These are phyloP conservation scores for Thamnidium elegans DNA, from an alignment of 192 early-diverging fungal genomes.

Conservation along the genomic window DNA sequence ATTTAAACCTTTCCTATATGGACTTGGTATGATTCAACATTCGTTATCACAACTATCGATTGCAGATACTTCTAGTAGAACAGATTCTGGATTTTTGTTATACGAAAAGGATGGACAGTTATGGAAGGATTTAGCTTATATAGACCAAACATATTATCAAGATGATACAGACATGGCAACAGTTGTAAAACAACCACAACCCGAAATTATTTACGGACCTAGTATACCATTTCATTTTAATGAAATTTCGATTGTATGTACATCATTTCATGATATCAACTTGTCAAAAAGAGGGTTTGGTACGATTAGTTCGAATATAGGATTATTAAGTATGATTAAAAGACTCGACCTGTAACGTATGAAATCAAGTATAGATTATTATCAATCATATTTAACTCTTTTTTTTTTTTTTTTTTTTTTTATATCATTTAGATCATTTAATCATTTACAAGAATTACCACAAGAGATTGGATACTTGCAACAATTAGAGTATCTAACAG, in stretches of 20 bases:
- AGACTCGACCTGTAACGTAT: conserved; percentile 18
- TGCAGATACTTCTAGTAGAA: not conserved
- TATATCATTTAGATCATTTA: conserved; percentile 62
- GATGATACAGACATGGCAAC: not conserved
- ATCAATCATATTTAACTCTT: too few species aligned
- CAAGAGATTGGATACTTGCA: conserved; percentile 69
- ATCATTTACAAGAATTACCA: conserved; percentile 65
- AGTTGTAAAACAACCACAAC: not conserved
- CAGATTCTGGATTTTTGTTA: conserved; percentile 16
- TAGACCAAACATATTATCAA: conserved; percentile 21
- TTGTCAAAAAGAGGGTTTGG: conserved; percentile 3
- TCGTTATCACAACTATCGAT: not conserved
- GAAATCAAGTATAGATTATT: not conserved
- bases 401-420: too few species aligned
- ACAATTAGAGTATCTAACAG: conserved; percentile 55
- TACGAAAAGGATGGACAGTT: conserved; percentile 1
- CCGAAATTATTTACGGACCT: not conserved
- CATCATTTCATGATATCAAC: not conserved
- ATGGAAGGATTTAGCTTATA: conserved; percentile 1
- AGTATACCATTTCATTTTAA: too few species aligned
- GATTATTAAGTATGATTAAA: conserved; percentile 5
- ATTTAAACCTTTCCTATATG: conserved; percentile 13
- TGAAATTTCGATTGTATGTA: too few species aligned
- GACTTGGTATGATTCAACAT: not conserved
- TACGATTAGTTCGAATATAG: conserved; percentile 7